Base-by-base conservation (phyloP, 164 flowering plant genomes). In the Vitis cinerea region DNA sequence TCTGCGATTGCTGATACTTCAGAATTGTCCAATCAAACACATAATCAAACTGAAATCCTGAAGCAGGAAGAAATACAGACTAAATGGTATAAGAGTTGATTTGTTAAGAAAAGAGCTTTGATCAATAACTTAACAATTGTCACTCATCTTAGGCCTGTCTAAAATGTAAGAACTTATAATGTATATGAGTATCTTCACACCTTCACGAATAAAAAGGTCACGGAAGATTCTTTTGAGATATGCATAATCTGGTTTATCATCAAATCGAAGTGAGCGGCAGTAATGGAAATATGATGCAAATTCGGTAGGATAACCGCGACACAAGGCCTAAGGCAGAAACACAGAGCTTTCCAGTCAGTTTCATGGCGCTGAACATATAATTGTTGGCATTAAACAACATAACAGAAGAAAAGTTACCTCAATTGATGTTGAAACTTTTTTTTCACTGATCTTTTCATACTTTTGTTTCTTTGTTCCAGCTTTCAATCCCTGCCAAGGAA, bases 171-270 rank as follows among this genome's bases (percentile, higher is more conserved):
- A 16, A 15, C 27, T 23, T 23, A 23, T 1, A 23, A 23, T 23
- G 27, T 23, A 23, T 23, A 23, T 23, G 27, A 23, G 27, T 23
- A 55, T 59, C 30, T 47, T n/a, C 76, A 49, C 55, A 95, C 99
- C 99, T 95, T 95, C 99, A 64, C 93, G 97, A 64, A 93, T 95
- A 59, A 95, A 95, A 65, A 93, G 96, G 77, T 95, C 99, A 55
- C 97, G 96, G 74, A 95, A 91, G 48, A 95, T 83, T 78, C 98
- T 84, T 82, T 93, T 95, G 72, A 95, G 74, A 77, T 95, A 95
- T 52, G 94, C 86, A 81, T 91, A 95, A 74, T 95, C 99, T 70
- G 99, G 98, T 75, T 91, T 95, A 78, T 95, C 99, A 77, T 93
- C 99, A 77, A 95, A 95, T 54, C 97, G 83, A 58, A 95, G 83